These are phyloP conservation scores for Fraxinus cuspidata DNA, from an alignment of 257 asterid genomes.

Conservation along the genomic window DNA sequence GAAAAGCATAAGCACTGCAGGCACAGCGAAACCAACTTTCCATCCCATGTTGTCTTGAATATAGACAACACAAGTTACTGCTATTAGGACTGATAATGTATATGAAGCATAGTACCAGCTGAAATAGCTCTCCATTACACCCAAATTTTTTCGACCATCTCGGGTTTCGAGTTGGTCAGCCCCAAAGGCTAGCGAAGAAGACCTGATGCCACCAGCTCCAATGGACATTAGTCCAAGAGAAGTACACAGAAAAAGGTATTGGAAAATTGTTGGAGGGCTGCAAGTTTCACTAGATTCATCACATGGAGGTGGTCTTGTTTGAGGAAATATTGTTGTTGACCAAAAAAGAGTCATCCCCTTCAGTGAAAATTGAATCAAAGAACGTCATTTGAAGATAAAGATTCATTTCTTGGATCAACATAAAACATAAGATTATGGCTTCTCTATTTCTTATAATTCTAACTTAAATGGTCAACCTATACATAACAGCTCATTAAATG, in stretches of 20 bases:
- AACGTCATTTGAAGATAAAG: neutral
- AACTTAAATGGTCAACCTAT: neutral
- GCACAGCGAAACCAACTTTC: constrained; percentile 69
- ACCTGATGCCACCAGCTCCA: constrained; percentile 69
- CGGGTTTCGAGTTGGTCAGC: constrained; percentile 57
- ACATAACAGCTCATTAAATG: neutral
- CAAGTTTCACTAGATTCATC: constrained; percentile 34
- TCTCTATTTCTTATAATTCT: neutral
- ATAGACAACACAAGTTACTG: constrained; percentile 59
- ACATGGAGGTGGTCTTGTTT: constrained; percentile 63
- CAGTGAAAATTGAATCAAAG: constrained; percentile 10
- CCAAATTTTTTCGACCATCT: constrained; percentile 20
- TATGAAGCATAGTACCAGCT: constrained; percentile 66
- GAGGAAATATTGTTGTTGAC: constrained; percentile 60
- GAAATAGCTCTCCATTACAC: constrained; percentile 45
- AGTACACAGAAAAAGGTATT: constrained; percentile 41
- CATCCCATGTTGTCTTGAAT: constrained; percentile 79
- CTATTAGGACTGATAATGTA: constrained; percentile 44
- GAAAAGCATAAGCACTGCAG: constrained; percentile 43
- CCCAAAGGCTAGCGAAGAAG: constrained; percentile 70
- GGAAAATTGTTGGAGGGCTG: constrained; percentile 41
- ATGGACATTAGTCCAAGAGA: constrained; percentile 61
- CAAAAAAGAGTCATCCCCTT: constrained; percentile 67
- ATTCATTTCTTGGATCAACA: neutral
- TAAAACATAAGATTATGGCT: neutral